Evolutionary conservation across 2,329 filamentous ascomycete species (phyloP).

Genomic region (Paecilomyces variotii): DNA sequence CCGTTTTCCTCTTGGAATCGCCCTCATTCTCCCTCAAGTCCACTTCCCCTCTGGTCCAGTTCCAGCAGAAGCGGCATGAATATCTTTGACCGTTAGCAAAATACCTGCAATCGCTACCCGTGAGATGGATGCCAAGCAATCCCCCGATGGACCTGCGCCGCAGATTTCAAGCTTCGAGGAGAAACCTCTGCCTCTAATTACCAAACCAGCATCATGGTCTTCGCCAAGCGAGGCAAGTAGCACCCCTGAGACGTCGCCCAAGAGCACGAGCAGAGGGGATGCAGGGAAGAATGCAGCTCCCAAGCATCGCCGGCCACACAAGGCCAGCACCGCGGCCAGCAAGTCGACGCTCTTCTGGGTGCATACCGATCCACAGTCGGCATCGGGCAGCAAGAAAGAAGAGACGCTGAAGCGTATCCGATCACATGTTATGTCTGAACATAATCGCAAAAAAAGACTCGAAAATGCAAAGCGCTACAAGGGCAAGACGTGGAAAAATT

Average conservation of each 20-base stretch:
- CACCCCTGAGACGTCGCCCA: not conserved
- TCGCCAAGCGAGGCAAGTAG: not conserved
- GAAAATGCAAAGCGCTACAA: constrained; percentile 32
- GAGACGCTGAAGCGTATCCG: constrained; percentile 34
- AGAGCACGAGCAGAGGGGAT: constrained; percentile 7
- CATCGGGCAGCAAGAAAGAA: constrained; percentile 27
- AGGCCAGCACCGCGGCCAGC: constrained; percentile 19
- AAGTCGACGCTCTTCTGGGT: constrained; percentile 35
- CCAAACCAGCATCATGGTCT: constrained; percentile 2
- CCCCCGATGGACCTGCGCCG: not conserved
- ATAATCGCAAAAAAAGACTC: constrained; percentile 34
- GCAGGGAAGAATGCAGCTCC: constrained; percentile 14
- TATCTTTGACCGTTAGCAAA: not conserved
- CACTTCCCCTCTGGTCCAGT: not conserved
- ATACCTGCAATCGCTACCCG: not conserved
- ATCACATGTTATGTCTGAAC: constrained; percentile 37
- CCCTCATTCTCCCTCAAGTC: not conserved
- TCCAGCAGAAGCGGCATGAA: not conserved
- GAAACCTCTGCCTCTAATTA: not conserved
- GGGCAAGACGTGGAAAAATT: constrained; percentile 29
- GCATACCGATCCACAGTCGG: constrained; percentile 29
- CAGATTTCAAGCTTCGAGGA: not conserved
- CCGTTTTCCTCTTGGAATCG: constrained; percentile 8
- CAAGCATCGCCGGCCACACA: constrained; percentile 28
- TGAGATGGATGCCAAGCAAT: not conserved